Conservation (phyloP, 352 stramenopile species). For the Globisporangium cylindrosporum region DNA sequence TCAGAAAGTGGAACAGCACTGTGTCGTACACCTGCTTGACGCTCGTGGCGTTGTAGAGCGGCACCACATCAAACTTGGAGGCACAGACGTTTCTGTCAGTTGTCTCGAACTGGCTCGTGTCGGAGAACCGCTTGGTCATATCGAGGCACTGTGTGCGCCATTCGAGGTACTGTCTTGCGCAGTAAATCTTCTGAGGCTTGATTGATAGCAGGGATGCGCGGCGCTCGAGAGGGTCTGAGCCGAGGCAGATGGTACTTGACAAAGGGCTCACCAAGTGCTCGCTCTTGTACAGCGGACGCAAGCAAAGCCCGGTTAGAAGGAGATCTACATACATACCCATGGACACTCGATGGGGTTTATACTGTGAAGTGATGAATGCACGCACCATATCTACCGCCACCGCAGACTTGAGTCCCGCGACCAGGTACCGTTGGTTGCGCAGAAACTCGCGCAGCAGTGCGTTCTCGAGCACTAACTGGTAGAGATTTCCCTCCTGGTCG, state of each 20-base stretch:
- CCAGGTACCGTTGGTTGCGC: not conserved
- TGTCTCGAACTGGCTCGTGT: conserved; percentile 36
- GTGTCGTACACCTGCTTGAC: conserved; percentile 17
- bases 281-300: not conserved
- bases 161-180: conserved; percentile 22
- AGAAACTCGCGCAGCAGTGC: not conserved
- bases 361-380: not conserved
- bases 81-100: not conserved
- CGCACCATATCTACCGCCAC: not conserved
- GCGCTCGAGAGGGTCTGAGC: not conserved
- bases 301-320: not conserved
- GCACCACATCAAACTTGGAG: conserved; percentile 30
- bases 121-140: conserved; percentile 18
- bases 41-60: conserved; percentile 9
- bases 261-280: not conserved
- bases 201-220: not conserved
- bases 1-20: conserved; percentile 5
- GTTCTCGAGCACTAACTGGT: not conserved
- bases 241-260: not conserved
- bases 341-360: not conserved
- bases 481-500: not conserved
- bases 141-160: conserved; percentile 23
- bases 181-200: not conserved
- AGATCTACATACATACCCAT: not conserved
- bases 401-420: not conserved